Evolutionary conservation across 2,329 filamentous ascomycete genomes (phyloP).

Genomic region (Sphaerulina populicola): DNA sequence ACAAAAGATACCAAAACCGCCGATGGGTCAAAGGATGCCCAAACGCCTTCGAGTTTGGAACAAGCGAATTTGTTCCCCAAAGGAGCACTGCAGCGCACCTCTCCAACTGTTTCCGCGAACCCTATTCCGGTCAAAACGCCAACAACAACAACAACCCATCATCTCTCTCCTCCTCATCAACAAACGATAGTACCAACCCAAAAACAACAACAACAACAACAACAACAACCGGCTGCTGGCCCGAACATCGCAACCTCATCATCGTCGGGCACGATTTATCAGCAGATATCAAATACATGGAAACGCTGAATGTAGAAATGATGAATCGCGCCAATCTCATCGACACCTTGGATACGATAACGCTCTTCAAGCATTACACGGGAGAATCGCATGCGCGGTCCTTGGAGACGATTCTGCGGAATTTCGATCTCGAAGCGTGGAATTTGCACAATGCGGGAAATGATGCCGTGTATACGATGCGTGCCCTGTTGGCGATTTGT

Average conservation of each 20-base stretch:
- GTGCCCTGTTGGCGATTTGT: constrained; percentile 57
- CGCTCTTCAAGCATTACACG: constrained; percentile 58
- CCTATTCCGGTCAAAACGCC: constrained; percentile 37
- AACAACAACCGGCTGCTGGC: neutral
- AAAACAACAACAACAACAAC: neutral
- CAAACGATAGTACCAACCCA: too few species aligned
- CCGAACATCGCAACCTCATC: constrained; percentile 52
- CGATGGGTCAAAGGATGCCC: constrained; percentile 65
- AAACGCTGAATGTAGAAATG: constrained; percentile 49
- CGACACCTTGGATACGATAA: constrained; percentile 54
- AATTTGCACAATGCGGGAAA: constrained; percentile 35
- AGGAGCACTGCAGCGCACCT: constrained; percentile 41
- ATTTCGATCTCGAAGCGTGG: constrained; percentile 56
- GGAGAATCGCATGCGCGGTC: constrained; percentile 44
- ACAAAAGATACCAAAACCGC: constrained; percentile 56
- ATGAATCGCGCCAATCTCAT: constrained; percentile 45
- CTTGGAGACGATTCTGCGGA: constrained; percentile 53
- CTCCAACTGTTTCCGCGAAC: constrained; percentile 49
- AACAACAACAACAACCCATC: too few species aligned
- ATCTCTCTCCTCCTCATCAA: neutral
- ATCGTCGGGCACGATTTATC: constrained; percentile 69
- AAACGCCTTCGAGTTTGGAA: constrained; percentile 64
- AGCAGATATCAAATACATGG: constrained; percentile 61
- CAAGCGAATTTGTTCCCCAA: constrained; percentile 48
- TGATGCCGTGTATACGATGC: constrained; percentile 33